These are phyloP conservation scores for Ceratocystis colombiana DNA, from an alignment of 2,329 filamentous ascomycete genomes.

Conservation along the genomic window DNA sequence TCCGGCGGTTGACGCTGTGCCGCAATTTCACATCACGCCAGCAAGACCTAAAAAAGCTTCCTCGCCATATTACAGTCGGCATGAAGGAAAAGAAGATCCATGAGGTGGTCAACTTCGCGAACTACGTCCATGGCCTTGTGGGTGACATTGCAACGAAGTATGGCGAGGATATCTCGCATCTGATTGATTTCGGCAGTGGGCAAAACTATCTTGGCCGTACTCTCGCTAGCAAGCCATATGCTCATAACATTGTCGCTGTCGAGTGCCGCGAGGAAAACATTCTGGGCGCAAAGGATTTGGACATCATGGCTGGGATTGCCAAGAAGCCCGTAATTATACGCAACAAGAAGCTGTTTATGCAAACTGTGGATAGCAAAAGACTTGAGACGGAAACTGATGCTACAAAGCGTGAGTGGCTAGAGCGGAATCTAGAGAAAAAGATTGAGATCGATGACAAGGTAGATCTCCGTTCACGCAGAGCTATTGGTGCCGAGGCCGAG, in stretches of 20 bases:
- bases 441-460: slow-evolving; percentile 31
- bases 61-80: slow-evolving; percentile 65
- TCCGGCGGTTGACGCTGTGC: slow-evolving; percentile 58
- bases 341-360: slow-evolving; percentile 70
- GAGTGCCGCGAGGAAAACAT: slow-evolving; percentile 84
- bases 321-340: slow-evolving; percentile 62
- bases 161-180: slow-evolving; percentile 59
- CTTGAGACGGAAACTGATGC: slow-evolving; percentile 38
- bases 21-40: slow-evolving; percentile 46
- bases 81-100: slow-evolving; percentile 97
- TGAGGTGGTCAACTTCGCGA: slow-evolving; percentile 84
- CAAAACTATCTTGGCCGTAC: slow-evolving; percentile 92
- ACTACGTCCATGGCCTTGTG: slow-evolving; percentile 59
- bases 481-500: slow-evolving; percentile 38
- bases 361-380: slow-evolving; percentile 41
- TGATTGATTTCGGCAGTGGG: slow-evolving; percentile 91
- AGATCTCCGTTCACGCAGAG: slow-evolving; percentile 40
- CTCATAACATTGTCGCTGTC: slow-evolving; percentile 78
- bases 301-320: slow-evolving; percentile 68
- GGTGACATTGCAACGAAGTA: slow-evolving; percentile 48
- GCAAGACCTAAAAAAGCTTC: slow-evolving; percentile 47
- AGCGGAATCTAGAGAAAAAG: slow-evolving; percentile 25
- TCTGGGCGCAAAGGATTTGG: slow-evolving; percentile 69
- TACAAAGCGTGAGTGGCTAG: slow-evolving; percentile 30
- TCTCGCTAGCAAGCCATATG: slow-evolving; percentile 75